Conservation (phyloP, 805 yeast species). For the Barnettozyma botsteinii region DNA sequence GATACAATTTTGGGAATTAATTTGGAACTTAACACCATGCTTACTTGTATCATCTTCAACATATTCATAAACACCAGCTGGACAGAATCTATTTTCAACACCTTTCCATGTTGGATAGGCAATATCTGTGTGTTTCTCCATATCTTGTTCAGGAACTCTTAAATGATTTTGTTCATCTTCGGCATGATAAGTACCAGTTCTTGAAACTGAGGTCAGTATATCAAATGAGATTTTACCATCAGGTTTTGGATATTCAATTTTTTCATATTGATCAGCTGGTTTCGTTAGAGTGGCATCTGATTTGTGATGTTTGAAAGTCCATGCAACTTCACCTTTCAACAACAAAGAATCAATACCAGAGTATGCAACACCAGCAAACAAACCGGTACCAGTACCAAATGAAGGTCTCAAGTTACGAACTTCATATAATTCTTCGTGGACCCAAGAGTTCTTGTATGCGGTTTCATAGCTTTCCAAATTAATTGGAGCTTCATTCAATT, state of each 20-base stretch:
- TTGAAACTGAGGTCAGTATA: constrained; percentile 85
- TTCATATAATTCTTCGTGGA: constrained; percentile 71
- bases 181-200: constrained; percentile 95
- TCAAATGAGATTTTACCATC: constrained; percentile 93
- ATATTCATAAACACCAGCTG: constrained; percentile 98
- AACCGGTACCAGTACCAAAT: constrained; percentile 69
- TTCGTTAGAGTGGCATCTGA: constrained; percentile 72
- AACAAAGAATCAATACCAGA: constrained; percentile 81
- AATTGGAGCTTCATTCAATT: constrained; percentile 36
- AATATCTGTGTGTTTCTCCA: constrained; percentile 56
- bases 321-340: constrained; percentile 75
- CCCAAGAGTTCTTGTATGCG: constrained; percentile 75
- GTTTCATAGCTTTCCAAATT: constrained; percentile 56
- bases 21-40: constrained; percentile 77
- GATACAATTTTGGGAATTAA: constrained; percentile 94
- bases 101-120: constrained; percentile 80
- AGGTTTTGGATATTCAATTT: constrained; percentile 91
- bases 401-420: constrained; percentile 93
- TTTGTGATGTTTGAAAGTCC: constrained; percentile 69
- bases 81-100: constrained; percentile 88
- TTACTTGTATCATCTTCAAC: constrained; percentile 52
- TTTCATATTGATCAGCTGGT: constrained; percentile 57
- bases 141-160: constrained; percentile 57
- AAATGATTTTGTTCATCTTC: constrained; percentile 92
- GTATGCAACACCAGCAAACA: constrained; percentile 74